Evolutionary conservation across 2,329 filamentous ascomycete species (phyloP), one percentile per base, ranked within the genome.

Genomic region (Fusarium oxysporum): DNA sequence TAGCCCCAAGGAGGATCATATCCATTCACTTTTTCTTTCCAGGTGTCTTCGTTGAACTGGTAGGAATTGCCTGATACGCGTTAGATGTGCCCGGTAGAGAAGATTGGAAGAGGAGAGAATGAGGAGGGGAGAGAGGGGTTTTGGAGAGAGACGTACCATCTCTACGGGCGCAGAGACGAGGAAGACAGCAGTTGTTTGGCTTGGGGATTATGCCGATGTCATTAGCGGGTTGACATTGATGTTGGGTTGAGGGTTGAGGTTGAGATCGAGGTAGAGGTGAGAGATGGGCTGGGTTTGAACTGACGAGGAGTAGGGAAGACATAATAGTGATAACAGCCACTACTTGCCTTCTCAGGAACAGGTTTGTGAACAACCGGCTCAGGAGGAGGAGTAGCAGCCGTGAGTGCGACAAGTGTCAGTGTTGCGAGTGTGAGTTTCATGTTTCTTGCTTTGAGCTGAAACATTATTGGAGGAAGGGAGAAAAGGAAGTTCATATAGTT

Each of bases 1-100:
- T 44, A 25, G 2, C 50, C 61, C 74, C 72, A 76, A 0, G 74
- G 72, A 3, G 74, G 74, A 35, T 74, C 53, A 5, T 74, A 76
- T 0, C 74, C 74, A 2, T 65, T 55, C 6, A 38, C 12, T 0
- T 57, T 75, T 4, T 37, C 33, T 8, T 47, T 32, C 54, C 63
- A 68, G 1, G 62, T 23, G 14, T 73, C 62, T 4, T 51, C 33
- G 56, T 76, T 75, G 38, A 75, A 74, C 13, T 66, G 35, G 14
- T 76, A 74, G 25, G 54, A 65, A 17, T 54, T 56, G 2, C 57
- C 65, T 72, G 30, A 12, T 30, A 25, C 25, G 25, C 25, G 25
- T 25, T 25, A 25, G 25, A 25, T 25, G 25, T 25, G 25, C 25
- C 25, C 1, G 25, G 25, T 25, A 25, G 25, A 25, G 25, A 25